Evolutionary conservation across 441 rosid genomes (phyloP).

Genomic region (Erysimum pusillum): DNA sequence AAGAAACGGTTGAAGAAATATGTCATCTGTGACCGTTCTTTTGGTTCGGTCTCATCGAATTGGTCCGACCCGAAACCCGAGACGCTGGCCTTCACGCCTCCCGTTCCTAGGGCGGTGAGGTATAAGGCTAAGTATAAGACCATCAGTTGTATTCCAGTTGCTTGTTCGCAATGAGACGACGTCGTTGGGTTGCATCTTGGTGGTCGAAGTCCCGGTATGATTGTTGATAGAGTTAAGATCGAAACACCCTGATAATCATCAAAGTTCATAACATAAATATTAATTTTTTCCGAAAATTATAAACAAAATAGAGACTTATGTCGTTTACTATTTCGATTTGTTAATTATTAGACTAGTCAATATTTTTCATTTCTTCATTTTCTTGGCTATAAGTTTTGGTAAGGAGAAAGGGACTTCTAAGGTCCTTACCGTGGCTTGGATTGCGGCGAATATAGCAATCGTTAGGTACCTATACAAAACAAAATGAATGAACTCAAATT

Average conservation of each 20-base stretch:
- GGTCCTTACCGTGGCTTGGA: slow-evolving; percentile 79
- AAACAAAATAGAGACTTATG: slow-evolving; percentile 2
- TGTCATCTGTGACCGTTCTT: slow-evolving; percentile 70
- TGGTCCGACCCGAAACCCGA: slow-evolving; percentile 97
- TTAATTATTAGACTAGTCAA: slow-evolving; percentile 27
- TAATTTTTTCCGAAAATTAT: neutral
- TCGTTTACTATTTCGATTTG: slow-evolving; percentile 19
- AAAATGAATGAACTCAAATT: slow-evolving; percentile 8
- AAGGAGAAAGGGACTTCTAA: slow-evolving; percentile 23
- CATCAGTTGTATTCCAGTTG: slow-evolving; percentile 62
- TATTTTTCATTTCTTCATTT: neutral
- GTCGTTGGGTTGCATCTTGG: slow-evolving; percentile 59
- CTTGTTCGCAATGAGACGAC: slow-evolving; percentile 61
- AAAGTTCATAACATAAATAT: slow-evolving; percentile 17
- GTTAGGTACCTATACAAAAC: slow-evolving; percentile 73
- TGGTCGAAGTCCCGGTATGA: slow-evolving; percentile 78
- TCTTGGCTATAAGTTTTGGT: slow-evolving; percentile 36
- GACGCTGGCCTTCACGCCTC: slow-evolving; percentile 93
- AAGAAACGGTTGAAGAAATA: slow-evolving; percentile 92
- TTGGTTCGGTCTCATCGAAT: slow-evolving; percentile 74
- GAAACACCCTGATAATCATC: slow-evolving; percentile 70
- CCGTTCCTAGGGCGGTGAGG: slow-evolving; percentile 89
- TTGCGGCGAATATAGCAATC: slow-evolving; percentile 83
- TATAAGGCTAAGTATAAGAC: slow-evolving; percentile 82
- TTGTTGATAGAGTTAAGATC: slow-evolving; percentile 82